These are phyloP conservation scores for Cyberlindnera euphorbiiphila DNA, from an alignment of 805 yeast genomes.

Conservation along the genomic window DNA sequence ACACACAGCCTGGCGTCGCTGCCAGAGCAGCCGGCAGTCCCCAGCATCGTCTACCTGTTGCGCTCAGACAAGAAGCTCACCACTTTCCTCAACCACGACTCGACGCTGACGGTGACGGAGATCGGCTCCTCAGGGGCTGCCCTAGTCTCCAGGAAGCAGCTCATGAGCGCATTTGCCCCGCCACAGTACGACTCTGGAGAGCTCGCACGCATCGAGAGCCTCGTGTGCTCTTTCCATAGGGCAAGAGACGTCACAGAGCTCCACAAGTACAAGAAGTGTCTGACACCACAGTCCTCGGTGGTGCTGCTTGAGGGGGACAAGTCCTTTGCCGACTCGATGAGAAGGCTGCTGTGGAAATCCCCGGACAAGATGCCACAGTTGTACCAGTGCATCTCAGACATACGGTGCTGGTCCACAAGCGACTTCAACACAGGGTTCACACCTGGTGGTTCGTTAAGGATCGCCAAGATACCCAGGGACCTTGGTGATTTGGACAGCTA, in stretches of 20 bases:
- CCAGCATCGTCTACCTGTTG: slow-evolving; percentile 40
- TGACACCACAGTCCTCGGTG: slow-evolving; percentile 46
- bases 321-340: slow-evolving; percentile 41
- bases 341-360: slow-evolving; percentile 51
- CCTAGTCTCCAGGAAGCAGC: slow-evolving; percentile 10
- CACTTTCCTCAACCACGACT: slow-evolving; percentile 38
- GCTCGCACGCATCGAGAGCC: slow-evolving; percentile 19
- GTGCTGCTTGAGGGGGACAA: slow-evolving; percentile 73
- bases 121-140: slow-evolving; percentile 5
- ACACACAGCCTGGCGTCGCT: slow-evolving; percentile 38
- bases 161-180: slow-evolving; percentile 25
- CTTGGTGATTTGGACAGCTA: slow-evolving; percentile 15
- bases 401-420: slow-evolving; percentile 51
- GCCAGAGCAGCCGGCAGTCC: slow-evolving; percentile 34
- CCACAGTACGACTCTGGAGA: slow-evolving; percentile 24
- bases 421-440: slow-evolving; percentile 44
- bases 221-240: slow-evolving; percentile 18
- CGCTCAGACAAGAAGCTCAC: slow-evolving; percentile 39
- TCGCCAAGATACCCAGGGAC: slow-evolving; percentile 44
- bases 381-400: slow-evolving; percentile 47
- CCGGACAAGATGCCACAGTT: slow-evolving; percentile 47
- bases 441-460: slow-evolving; percentile 50
- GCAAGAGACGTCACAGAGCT: slow-evolving; percentile 18
- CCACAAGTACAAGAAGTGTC: slow-evolving; percentile 18
- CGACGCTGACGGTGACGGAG: slow-evolving; percentile 30